These are phyloP conservation scores for Drosera capensis DNA, from an alignment of 148 eudicot species.

Conservation along the genomic window DNA sequence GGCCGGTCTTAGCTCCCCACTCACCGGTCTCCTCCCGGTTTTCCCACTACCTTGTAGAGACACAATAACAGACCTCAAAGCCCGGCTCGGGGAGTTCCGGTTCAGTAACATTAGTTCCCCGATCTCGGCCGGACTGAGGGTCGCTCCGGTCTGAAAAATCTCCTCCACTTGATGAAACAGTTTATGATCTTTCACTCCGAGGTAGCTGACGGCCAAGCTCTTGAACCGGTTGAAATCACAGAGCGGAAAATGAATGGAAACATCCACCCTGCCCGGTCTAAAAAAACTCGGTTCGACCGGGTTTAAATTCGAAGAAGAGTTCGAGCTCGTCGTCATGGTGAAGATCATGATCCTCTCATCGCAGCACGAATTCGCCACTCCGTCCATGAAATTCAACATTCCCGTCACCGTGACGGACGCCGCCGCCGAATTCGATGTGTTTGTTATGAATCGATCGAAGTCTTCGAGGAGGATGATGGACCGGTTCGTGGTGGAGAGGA, in stretches of 20 bases:
- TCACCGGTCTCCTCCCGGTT: neutral
- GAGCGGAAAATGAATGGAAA: conserved; percentile 60
- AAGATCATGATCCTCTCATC: conserved; percentile 67
- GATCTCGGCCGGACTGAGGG: conserved; percentile 70
- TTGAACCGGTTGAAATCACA: conserved; percentile 70
- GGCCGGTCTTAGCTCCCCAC: conserved; percentile 12
- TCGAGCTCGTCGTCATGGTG: conserved; percentile 53
- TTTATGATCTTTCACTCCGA: conserved; percentile 75
- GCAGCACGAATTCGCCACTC: conserved; percentile 51
- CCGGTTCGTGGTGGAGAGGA: conserved; percentile 32
- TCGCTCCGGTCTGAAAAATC: conserved; percentile 46
- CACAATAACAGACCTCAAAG: conserved; percentile 59
- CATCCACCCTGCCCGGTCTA: conserved; percentile 86
- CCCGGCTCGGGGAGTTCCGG: conserved; percentile 74
- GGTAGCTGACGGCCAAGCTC: conserved; percentile 44
- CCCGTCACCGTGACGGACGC: conserved; percentile 32
- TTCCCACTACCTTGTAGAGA: conserved; percentile 29
- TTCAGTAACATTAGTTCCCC: conserved; percentile 70
- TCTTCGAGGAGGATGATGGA: conserved; percentile 69
- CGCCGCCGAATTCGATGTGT: neutral
- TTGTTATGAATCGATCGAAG: conserved; percentile 34
- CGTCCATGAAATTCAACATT: conserved; percentile 82
- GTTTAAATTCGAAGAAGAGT: no score
- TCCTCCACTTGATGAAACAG: conserved; percentile 68
- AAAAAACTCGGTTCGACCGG: no score